Evolutionary conservation across 2,329 filamentous ascomycete species (phyloP), one percentile per base, ranked within the genome.

Genomic region (Alternaria atra): DNA sequence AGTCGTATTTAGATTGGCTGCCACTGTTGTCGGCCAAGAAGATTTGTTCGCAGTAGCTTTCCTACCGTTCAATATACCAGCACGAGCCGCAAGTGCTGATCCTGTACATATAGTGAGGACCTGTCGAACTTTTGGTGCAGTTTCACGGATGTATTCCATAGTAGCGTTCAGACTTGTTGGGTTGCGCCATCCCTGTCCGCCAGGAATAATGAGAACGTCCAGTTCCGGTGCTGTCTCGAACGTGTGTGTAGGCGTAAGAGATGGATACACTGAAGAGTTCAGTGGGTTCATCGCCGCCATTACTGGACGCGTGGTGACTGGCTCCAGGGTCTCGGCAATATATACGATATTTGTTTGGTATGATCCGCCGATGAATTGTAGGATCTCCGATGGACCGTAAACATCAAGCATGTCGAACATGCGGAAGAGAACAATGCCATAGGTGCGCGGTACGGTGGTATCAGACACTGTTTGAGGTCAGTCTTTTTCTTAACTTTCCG

Each of bases 81-180:
- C 79, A 29, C 80, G 77, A 0, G 88, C 89, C 0, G 85, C 84
- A 3, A 90, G 73, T 1, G 83, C 83, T 1, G 86, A 81, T 0
- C 89, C 89, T 1, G 87, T 91, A 73, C 89, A 91, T 3, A 91
- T 83, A 0, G 87, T 89, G 44, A 91, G 81, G 17, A 91, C 71
- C 56, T 86, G 84, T 61, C 84, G 77, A 20, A 89, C 75, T 4
- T 70, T 63, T 0, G 86, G 84, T 63, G 81, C 86, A 7, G 76
- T 75, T 2, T 78, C 73, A n/a, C 72, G 66, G 48, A 88, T 79
- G 58, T 83, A 89, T 20, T 20, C 20, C 20, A 20, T 20, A 20
- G 20, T 20, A 20, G 20, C 20, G 20, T 20, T 20, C 20, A 70
- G 42, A 4, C 74, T 65, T 2, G 43, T 48, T 6, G 67, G 62